Percentiles rank a stretch among this genome's conserved stretches.
Evolutionary conservation across 352 stramenopile genomes (phyloP).

Genomic region (Globisporangium radiosum): DNA sequence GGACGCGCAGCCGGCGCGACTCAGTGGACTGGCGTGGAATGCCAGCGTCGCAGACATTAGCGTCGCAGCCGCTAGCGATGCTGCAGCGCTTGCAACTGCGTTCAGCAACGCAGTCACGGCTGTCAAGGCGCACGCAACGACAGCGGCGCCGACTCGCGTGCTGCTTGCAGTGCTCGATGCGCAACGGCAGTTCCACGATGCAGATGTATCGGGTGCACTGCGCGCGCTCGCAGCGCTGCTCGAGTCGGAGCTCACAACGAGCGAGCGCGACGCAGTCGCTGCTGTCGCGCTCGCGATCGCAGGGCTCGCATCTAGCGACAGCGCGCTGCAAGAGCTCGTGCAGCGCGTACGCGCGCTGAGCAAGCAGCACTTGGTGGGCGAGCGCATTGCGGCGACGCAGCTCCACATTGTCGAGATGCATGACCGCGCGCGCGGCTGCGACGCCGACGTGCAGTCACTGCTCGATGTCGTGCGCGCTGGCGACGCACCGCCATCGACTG

Average conservation of each 20-base stretch:
- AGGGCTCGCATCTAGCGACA: constrained; percentile 14
- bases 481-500: constrained; percentile 12
- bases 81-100: background rate
- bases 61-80: background rate
- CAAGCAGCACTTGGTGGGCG: constrained; percentile 24
- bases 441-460: constrained; percentile 18
- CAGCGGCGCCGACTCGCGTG: background rate
- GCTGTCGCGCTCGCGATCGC: constrained; percentile 31
- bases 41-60: constrained; percentile 23
- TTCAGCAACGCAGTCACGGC: constrained; percentile 6
- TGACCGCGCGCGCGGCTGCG: constrained; percentile 20
- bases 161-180: constrained; percentile 2
- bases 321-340: constrained; percentile 6
- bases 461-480: constrained; percentile 22
- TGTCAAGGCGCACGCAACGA: background rate
- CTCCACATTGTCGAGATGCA: constrained; percentile 33
- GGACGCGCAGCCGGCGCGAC: background rate
- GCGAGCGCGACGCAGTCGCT: constrained; percentile 18
- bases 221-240: background rate
- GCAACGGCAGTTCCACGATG: constrained; percentile 7
- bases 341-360: constrained; percentile 14
- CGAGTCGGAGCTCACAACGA: constrained; percentile 1
- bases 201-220: constrained; percentile 2
- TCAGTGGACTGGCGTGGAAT: constrained; percentile 33
- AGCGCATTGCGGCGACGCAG: constrained; percentile 7